Base-by-base conservation (phyloP, 108 stramenopile species). In the Discostella pseudostelligera region DNA sequence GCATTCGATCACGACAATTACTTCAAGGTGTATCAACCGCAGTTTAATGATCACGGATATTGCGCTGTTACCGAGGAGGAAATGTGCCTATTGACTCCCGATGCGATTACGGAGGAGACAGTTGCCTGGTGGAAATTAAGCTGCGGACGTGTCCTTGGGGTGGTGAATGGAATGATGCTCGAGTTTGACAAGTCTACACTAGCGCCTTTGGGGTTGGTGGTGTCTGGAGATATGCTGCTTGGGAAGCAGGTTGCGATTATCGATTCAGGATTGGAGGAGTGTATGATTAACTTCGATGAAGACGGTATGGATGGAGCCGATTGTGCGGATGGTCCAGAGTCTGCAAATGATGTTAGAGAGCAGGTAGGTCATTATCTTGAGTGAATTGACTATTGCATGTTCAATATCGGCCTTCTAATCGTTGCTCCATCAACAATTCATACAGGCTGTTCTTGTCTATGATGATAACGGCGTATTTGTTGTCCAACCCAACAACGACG, bases 71-170 rank as follows among this genome's bases (percentile, higher is more conserved):
- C 63, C 16, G 74, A 65, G 28, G 76, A 77, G 20, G 79, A 80
- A 28, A 10, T 62, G 10, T 74, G 72, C 45, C 59, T 79, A 13
- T 29, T 74, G 17, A 70, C 67, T 6, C 69, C 59, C 16, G 60
- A 76, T 10, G 67, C 77, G 0, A 57, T 82, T 14, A 70, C 75
- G 0, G 64, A 66, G 22, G 83, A 85, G 21, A 86, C 83, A n/a
- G 70, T 80, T 3, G 86, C 84, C 42, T 90, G 89, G 89, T 90
- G 89, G 89, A 84, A 84, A 21, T 70, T 89, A 47, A 67, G 42
- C 28, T 83, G 86, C 56, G 89, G 89, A 19, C 64, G 86, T 16
- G 89, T 90, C 2, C 58, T 90, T 16, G 89, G 89, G 13, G 83
- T 84, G 3, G 87, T 87, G 19, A 85, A 88, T 39, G 73, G 86